phyloP scores from a whole-genome alignment of 2,329 filamentous ascomycete genomes.

The Exophiala mesophila region DNA sequence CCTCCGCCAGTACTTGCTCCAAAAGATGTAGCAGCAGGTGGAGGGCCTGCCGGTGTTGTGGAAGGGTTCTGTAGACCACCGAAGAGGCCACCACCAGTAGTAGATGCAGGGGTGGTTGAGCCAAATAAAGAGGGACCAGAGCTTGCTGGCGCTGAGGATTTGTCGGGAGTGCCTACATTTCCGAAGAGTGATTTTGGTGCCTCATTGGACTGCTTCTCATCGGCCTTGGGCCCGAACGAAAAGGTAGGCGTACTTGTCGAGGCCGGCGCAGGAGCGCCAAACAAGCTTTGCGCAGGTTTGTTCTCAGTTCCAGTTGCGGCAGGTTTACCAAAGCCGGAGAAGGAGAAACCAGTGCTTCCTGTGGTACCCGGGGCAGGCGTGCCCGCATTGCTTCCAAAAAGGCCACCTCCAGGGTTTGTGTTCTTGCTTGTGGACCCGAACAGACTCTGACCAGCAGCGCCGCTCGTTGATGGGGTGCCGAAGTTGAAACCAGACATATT shows the following conservation, averaged over 20 bases:
- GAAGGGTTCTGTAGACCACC: constrained; percentile 38
- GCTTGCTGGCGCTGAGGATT: constrained; percentile 17
- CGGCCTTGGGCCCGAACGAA: constrained; percentile 14
- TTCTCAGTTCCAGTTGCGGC: constrained; percentile 6
- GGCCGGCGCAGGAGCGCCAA: constrained; percentile 15
- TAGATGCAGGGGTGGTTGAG: constrained; percentile 29
- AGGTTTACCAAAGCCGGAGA: constrained; percentile 14
- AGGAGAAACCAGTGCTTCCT: constrained; percentile 10
- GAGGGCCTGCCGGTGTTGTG: constrained; percentile 48
- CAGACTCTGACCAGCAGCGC: constrained; percentile 13
- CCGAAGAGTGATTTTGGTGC: constrained; percentile 11
- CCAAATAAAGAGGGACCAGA: constrained; percentile 35
- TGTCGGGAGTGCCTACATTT: constrained; percentile 20
- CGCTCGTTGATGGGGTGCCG: constrained; percentile 10
- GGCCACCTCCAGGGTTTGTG: constrained; percentile 8
- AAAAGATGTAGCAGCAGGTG: constrained; percentile 33
- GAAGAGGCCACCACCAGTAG: constrained; percentile 35
- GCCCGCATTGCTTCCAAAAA: constrained; percentile 21
- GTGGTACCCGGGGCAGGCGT: constrained; percentile 9
- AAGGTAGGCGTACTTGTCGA: constrained; percentile 1
- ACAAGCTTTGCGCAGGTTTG: constrained; percentile 17
- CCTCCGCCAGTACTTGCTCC: constrained; percentile 29
- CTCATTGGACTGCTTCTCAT: constrained; percentile 10
- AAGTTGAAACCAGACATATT: constrained; percentile 18
- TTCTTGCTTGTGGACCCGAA: constrained; percentile 22